Evolutionary conservation across 805 yeast species (phyloP), one percentile per base, ranked within the genome.

Genomic region (Candida taoyuanica): DNA sequence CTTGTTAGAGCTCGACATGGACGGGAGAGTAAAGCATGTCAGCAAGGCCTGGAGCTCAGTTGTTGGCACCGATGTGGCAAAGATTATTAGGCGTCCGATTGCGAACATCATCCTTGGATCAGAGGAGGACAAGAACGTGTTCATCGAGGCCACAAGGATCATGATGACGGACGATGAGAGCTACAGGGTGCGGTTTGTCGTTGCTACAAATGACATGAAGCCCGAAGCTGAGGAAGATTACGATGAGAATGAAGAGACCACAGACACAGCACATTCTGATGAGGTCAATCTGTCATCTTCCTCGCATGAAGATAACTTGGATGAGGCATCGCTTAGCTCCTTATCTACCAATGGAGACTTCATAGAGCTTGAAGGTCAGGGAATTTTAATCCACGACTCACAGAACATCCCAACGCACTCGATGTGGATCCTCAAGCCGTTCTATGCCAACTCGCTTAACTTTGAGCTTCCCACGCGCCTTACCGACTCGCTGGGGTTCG

Each of bases 371-470:
- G 98, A 91, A 59, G 98, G 96, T 1, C 97, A 91, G 55, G 98
- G 98, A 3, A 81, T 93, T 8, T 59, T 91, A 16, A 81, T 93
- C 7, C 83, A 78, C 46, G 84, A 81, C 53, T 59, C 68, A 3
- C 68, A 78, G 0, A 67, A 71, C 13, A 56, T 71, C 26, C 89
- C 91, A 1, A 68, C 82, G 0, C 94, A 87, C 58, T 79, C 96
- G 1, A 85, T 93, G 85, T 91, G 98, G 98, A 78, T 91, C 4
- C 70, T 93, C 5, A 81, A 85, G 50, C 95, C 94, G 3, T 82
- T 80, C 59, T 81, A 80, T 27, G 64, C 83, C 3, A 75, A 78
- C 37, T 69, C 73, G 3, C 62, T 81, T 18, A 77, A 78, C 36
- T 66, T 85, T 26, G 81, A 83, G 37, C 63, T 91, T 28, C 95